A percentile compares a stretch with the other conserved stretches of the same genome.
Conservation (phyloP, 108 stramenopile species). For the Cyclotella cryptica region DNA sequence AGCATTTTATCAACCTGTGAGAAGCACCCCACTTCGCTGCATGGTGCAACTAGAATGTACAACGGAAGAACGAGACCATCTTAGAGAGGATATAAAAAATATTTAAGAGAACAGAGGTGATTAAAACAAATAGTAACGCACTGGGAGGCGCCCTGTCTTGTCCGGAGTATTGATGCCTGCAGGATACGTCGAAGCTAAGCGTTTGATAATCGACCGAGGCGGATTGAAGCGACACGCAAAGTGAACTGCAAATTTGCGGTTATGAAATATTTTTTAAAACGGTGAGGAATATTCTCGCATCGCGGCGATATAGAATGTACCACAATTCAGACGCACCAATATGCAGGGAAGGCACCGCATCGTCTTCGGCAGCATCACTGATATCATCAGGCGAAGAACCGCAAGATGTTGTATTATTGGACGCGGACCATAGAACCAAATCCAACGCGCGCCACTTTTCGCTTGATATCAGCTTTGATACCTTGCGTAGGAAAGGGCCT, state of each 20-base stretch:
- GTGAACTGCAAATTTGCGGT: conserved; percentile 4
- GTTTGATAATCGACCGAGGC: conserved; percentile 19
- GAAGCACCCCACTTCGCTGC: conserved; percentile 34
- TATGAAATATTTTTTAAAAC: not conserved
- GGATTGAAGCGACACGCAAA: conserved; percentile 32
- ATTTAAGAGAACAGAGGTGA: not conserved
- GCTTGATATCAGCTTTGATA: too few species aligned
- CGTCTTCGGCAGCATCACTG: not conserved
- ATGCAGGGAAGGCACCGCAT: not conserved
- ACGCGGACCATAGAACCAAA: too few species aligned
- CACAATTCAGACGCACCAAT: conserved; percentile 10
- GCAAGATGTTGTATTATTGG: too few species aligned
- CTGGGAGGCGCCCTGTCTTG: conserved; percentile 22
- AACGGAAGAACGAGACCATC: not conserved
- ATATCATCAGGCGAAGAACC: not conserved
- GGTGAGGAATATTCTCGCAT: not conserved
- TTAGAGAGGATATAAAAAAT: not conserved
- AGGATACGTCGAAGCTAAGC: conserved; percentile 16
- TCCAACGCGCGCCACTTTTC: too few species aligned
- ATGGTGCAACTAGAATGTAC: conserved; percentile 7
- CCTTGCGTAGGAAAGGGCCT: too few species aligned
- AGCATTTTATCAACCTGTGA: conserved; percentile 27
- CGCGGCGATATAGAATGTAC: not conserved
- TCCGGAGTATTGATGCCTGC: conserved; percentile 17
- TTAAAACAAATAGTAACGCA: not conserved